These are phyloP conservation scores for Suhomyces ambrosiae DNA, from an alignment of 1,139 yeast species.

Conservation along the genomic window DNA sequence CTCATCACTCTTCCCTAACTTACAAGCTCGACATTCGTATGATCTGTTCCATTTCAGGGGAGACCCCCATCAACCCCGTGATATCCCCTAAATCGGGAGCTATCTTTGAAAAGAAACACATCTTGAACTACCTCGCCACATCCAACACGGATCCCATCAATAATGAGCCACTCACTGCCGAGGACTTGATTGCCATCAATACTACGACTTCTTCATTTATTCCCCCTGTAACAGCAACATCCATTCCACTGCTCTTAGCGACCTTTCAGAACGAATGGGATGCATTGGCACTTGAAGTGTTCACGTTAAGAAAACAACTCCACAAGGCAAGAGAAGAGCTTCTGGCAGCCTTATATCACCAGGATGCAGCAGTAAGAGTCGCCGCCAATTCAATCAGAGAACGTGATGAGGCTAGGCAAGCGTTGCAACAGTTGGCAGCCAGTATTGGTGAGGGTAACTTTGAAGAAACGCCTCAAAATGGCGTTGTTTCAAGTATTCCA, in stretches of 20 bases:
- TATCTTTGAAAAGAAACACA: slow-evolving; percentile 65
- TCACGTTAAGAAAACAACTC: slow-evolving; percentile 72
- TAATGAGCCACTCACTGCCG: slow-evolving; percentile 57
- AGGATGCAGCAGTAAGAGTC: slow-evolving; percentile 89
- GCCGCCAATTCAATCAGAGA: slow-evolving; percentile 75
- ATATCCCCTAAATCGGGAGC: slow-evolving; percentile 73
- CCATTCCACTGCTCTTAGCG: slow-evolving; percentile 77
- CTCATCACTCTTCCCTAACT: too few species aligned
- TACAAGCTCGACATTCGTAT: too few species aligned
- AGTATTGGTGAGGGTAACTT: slow-evolving; percentile 17
- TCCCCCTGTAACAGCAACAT: slow-evolving; percentile 54
- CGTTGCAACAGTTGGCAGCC: slow-evolving; percentile 51
- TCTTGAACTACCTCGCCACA: slow-evolving; percentile 63
- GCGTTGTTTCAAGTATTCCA: slow-evolving; percentile 15
- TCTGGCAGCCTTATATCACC: slow-evolving; percentile 75
- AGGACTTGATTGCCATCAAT: slow-evolving; percentile 59
- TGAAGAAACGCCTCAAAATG: neutral
- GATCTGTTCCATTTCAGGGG: slow-evolving; percentile 58
- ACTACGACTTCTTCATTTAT: slow-evolving; percentile 23
- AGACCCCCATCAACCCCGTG: slow-evolving; percentile 67
- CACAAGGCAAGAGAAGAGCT: slow-evolving; percentile 68
- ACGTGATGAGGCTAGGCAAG: slow-evolving; percentile 68
- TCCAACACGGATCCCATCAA: slow-evolving; percentile 77
- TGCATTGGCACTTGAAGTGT: slow-evolving; percentile 78
- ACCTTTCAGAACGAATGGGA: slow-evolving; percentile 91